These are phyloP conservation scores for Sambucus nigra DNA, from an alignment of 129 eudicot genomes.

Conservation along the genomic window DNA sequence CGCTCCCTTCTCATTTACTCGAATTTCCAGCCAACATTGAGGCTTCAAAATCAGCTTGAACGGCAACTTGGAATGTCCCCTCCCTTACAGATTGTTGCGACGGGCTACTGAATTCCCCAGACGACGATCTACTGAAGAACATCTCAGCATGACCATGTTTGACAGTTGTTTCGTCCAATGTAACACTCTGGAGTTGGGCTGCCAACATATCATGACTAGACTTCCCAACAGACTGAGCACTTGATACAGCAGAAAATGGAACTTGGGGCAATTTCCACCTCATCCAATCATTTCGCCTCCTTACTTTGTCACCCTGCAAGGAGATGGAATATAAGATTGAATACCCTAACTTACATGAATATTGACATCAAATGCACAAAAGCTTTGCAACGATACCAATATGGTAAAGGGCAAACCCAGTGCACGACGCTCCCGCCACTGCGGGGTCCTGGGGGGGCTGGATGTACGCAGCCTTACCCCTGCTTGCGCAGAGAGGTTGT, in stretches of 20 bases:
- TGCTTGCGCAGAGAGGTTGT: too few relatives aligned
- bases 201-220: slow-evolving; percentile 5
- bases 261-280: slow-evolving; percentile 33
- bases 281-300: slow-evolving; percentile 33
- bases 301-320: slow-evolving; percentile 33
- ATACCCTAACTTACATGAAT: not conserved
- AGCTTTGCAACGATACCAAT: too few relatives aligned
- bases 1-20: slow-evolving; percentile 5
- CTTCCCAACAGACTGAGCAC: slow-evolving; percentile 10
- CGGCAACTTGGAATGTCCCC: too few relatives aligned
- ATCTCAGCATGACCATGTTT: slow-evolving; percentile 3
- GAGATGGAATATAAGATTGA: not conserved
- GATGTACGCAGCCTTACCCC: too few relatives aligned
- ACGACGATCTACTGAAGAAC: slow-evolving; percentile 8
- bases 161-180: slow-evolving; percentile 11
- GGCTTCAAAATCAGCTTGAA: slow-evolving; percentile 5
- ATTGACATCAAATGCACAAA: not conserved
- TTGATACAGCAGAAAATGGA: slow-evolving; percentile 13
- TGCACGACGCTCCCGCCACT: too few relatives aligned
- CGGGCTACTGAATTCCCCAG: too few relatives aligned
- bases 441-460: too few relatives aligned
- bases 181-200: slow-evolving; percentile 11
- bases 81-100: slow-evolving; percentile 4
- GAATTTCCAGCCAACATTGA: not conserved
- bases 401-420: too few relatives aligned